Evolutionary conservation across 2,329 filamentous ascomycete species (phyloP).

Genomic region (Ophiocordyceps robertsii): DNA sequence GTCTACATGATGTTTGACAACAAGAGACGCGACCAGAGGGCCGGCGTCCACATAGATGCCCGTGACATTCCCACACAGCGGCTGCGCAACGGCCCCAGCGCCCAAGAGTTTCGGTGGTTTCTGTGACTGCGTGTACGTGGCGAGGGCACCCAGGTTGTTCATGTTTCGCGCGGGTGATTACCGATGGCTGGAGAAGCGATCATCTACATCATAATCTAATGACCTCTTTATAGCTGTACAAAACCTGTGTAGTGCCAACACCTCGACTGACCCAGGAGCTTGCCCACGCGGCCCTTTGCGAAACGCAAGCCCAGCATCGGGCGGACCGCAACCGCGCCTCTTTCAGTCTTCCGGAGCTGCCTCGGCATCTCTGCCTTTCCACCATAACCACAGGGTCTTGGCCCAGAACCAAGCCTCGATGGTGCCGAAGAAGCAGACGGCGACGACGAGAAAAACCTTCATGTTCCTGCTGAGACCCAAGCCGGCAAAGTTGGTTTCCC

Average conservation of each 20-base stretch:
- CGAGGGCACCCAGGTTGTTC: no score
- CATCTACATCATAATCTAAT: no score
- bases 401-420: constrained; percentile 19
- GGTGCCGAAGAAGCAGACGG: constrained; percentile 16
- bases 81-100: constrained; percentile 32
- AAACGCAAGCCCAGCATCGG: no score
- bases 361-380: constrained; percentile 6
- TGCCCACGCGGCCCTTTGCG: no score
- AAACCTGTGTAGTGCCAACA: no score
- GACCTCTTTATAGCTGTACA: no score
- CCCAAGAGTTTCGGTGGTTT: constrained; percentile 38
- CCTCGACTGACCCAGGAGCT: no score
- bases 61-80: constrained; percentile 35
- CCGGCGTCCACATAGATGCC: constrained; percentile 30
- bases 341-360: neutral
- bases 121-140: constrained; percentile 10
- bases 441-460: constrained; percentile 10
- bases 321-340: no score
- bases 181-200: neutral
- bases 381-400: constrained; percentile 15
- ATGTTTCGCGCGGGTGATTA: neutral
- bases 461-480: constrained; percentile 15
- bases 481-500: constrained; percentile 5
- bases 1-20: constrained; percentile 46
- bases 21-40: constrained; percentile 36